A percentile compares a stretch with the other conserved stretches of the same genome.
These are phyloP conservation scores for Claviceps sp. DNA, from an alignment of 2,329 filamentous ascomycete species.

Conservation along the genomic window DNA sequence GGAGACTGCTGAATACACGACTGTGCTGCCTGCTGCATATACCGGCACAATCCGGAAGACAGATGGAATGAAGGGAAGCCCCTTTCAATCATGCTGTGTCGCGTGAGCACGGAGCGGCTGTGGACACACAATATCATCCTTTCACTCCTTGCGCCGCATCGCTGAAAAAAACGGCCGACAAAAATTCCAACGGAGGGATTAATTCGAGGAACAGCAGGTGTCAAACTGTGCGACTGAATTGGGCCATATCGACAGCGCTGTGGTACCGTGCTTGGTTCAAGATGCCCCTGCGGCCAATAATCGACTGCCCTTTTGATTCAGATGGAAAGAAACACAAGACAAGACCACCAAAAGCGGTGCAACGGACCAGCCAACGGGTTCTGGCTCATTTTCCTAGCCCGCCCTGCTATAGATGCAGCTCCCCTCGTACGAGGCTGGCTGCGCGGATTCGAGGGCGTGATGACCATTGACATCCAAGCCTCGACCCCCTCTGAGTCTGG, in stretches of 20 bases:
- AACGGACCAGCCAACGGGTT: not conserved
- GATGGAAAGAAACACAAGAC: not conserved
- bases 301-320: not conserved
- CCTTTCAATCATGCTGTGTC: not conserved
- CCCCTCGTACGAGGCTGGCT: not conserved
- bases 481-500: not conserved
- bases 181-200: not conserved
- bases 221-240: not conserved
- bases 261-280: not conserved
- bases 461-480: no score
- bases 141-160: not conserved
- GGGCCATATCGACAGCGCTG: not conserved
- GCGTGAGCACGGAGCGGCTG: not conserved
- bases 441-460: no score
- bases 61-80: not conserved
- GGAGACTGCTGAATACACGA: not conserved
- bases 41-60: not conserved
- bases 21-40: not conserved
- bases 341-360: not conserved
- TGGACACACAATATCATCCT: not conserved
- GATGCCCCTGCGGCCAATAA: not conserved
- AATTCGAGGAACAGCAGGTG: not conserved
- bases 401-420: no score
- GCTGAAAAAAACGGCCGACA: not conserved
- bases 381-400: not conserved